A percentile compares a stretch with the other conserved stretches of the same genome.
Evolutionary conservation across 106 monocot species (phyloP).

Genomic region (Cymbidium sinense): DNA sequence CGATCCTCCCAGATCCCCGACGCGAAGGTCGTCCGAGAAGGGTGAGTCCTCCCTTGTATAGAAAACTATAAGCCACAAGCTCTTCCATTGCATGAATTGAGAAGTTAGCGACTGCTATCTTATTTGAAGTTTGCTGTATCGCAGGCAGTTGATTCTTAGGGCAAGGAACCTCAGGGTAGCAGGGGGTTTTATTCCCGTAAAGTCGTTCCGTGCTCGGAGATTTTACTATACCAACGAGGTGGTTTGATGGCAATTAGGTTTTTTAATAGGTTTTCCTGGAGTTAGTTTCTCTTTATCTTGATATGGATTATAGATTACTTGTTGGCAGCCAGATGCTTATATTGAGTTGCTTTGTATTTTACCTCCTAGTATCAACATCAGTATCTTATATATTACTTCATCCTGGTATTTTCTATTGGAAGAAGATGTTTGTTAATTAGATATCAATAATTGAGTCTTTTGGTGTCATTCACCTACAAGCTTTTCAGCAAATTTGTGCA

Average conservation of each 20-base stretch:
- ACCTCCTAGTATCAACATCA: background rate
- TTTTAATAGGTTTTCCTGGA: background rate
- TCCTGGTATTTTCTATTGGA: background rate
- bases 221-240: slow-evolving; percentile 29
- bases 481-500: background rate
- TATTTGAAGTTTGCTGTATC: background rate
- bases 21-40: slow-evolving; percentile 76
- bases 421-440: background rate
- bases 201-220: slow-evolving; percentile 17
- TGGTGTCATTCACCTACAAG: background rate
- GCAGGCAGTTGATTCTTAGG: slow-evolving; percentile 28
- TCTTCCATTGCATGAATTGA: background rate
- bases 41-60: slow-evolving; percentile 23
- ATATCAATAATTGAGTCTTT: background rate
- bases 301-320: background rate
- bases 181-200: slow-evolving; percentile 17
- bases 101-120: background rate
- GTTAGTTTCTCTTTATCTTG: background rate
- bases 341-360: background rate
- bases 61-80: background rate
- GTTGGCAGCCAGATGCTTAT: background rate
- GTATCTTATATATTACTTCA: background rate
- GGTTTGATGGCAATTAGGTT: background rate
- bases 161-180: slow-evolving; percentile 26
- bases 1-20: slow-evolving; percentile 68